phyloP scores from a whole-genome alignment of 805 yeast species.

The Metschnikowia kofuensis region DNA sequence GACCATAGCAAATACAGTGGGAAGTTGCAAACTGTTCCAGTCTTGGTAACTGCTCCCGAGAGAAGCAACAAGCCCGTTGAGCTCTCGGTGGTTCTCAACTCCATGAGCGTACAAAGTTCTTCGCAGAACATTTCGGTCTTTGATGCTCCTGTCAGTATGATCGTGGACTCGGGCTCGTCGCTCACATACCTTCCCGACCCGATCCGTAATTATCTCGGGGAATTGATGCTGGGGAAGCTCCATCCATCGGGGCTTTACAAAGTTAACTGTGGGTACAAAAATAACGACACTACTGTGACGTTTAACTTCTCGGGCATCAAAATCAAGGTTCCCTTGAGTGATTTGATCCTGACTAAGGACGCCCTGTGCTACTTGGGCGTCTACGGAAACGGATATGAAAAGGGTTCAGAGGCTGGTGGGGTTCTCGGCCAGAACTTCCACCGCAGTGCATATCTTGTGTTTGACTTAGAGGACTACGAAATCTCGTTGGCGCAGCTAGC shows the following conservation, averaged over 20 bases:
- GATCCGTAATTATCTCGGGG: conserved; percentile 19
- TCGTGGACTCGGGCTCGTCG: conserved; percentile 54
- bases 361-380: conserved; percentile 26
- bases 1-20: conserved; percentile 36
- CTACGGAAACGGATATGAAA: conserved; percentile 56
- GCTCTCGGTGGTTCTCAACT: conserved; percentile 47
- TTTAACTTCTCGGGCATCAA: conserved; percentile 56
- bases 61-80: conserved; percentile 33
- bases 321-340: conserved; percentile 46
- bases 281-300: not conserved
- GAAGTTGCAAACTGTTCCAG: conserved; percentile 32
- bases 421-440: conserved; percentile 66
- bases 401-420: no score
- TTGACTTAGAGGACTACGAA: conserved; percentile 54
- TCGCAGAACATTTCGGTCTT: conserved; percentile 4
- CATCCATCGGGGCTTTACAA: not conserved
- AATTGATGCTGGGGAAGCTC: not conserved
- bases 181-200: conserved; percentile 44
- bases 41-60: conserved; percentile 32
- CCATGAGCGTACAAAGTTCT: conserved; percentile 23
- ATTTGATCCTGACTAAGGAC: conserved; percentile 21
- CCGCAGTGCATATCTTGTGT: conserved; percentile 62
- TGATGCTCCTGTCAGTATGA: conserved; percentile 1
- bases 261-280: not conserved
- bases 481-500: conserved; percentile 50